These are phyloP conservation scores for Aspergillus brunneoviolaceus DNA, from an alignment of 2,329 filamentous ascomycete genomes.

Conservation along the genomic window DNA sequence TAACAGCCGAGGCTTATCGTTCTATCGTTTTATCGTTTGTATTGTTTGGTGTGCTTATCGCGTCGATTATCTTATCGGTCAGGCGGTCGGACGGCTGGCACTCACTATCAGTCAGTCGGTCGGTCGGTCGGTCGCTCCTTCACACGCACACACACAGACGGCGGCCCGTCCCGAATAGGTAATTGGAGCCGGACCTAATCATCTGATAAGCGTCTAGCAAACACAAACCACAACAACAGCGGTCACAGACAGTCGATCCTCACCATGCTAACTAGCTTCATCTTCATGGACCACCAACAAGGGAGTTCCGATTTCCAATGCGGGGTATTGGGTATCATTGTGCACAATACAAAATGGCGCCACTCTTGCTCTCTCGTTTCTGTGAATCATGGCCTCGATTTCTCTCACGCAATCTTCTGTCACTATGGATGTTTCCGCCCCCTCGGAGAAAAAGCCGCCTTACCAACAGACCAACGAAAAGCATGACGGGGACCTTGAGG, in stretches of 20 bases:
- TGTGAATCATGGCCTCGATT: not conserved
- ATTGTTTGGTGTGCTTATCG: not conserved
- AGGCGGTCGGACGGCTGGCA: too few relatives aligned
- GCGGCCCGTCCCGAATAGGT: not conserved
- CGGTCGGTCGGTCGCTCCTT: not conserved
- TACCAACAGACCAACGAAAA: not conserved
- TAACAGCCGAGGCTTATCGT: not conserved
- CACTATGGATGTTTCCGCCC: not conserved
- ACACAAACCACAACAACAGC: not conserved
- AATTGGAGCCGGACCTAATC: not conserved
- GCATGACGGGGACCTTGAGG: slow-evolving; percentile 18
- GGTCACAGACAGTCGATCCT: not conserved
- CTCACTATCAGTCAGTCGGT: not conserved
- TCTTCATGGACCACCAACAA: slow-evolving; percentile 4
- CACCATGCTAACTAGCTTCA: not conserved
- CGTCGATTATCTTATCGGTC: not conserved
- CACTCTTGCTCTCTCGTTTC: not conserved
- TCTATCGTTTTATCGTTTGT: not conserved
- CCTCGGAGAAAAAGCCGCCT: slow-evolving; percentile 1
- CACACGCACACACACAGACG: not conserved
- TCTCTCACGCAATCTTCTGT: not conserved
- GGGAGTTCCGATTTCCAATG: not conserved
- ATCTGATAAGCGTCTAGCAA: not conserved
- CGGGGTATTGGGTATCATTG: not conserved
- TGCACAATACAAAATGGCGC: slow-evolving; percentile 1